Percentiles rank a stretch among this genome's conserved stretches.
Evolutionary conservation across 2,329 filamentous ascomycete genomes (phyloP).

Genomic region (Rutstroemia sp.): DNA sequence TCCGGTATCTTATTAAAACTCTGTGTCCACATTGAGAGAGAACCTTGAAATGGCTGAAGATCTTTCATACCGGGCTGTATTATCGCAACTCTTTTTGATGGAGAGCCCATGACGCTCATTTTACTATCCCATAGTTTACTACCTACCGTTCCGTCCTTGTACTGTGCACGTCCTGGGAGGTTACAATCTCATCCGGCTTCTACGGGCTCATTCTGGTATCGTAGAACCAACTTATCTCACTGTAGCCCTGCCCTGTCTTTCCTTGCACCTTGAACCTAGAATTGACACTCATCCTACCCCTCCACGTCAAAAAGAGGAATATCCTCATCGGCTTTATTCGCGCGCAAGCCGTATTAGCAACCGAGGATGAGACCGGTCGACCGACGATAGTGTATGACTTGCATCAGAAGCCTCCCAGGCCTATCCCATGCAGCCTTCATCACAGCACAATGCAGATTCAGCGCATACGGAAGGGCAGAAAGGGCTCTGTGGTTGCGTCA

Average conservation of each 20-base stretch:
- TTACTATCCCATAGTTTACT: neutral
- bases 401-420: constrained; percentile 4
- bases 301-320: neutral
- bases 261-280: neutral
- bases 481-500: neutral
- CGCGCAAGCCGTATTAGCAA: neutral
- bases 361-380: constrained; percentile 2
- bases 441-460: constrained; percentile 7
- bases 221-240: neutral
- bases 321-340: neutral
- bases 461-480: constrained; percentile 9
- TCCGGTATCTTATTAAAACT: too few species aligned
- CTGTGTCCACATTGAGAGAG: neutral
- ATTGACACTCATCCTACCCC: neutral
- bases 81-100: neutral
- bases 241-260: neutral
- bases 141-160: neutral
- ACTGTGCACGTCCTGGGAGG: neutral
- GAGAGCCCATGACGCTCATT: too few species aligned
- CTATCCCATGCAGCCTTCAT: neutral
- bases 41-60: neutral
- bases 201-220: neutral
- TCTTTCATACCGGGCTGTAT: neutral
- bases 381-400: constrained; percentile 7
- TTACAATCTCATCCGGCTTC: neutral